Conservation (phyloP, 106 monocot species). For the Dendrobium catenatum region DNA sequence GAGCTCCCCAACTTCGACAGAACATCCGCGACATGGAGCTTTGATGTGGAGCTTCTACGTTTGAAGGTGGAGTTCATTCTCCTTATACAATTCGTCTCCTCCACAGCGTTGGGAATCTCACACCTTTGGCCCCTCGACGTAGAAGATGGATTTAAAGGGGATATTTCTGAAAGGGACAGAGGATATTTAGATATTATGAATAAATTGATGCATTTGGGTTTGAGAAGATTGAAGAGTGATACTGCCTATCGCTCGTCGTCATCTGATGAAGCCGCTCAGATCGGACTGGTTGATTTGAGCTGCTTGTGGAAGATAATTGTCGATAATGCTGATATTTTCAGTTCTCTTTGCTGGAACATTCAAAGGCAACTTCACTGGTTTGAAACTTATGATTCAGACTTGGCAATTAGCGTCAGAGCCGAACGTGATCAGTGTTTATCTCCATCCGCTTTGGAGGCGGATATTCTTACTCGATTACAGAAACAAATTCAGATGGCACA, state of each 20-base stretch:
- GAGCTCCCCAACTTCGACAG: slow-evolving; percentile 46
- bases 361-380: slow-evolving; percentile 31
- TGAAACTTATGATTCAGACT: slow-evolving; percentile 5
- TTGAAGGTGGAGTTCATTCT: slow-evolving; percentile 66
- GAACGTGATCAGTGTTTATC: neutral
- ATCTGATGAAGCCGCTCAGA: slow-evolving; percentile 5
- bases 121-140: neutral
- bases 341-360: slow-evolving; percentile 57
- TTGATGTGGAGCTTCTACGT: slow-evolving; percentile 35
- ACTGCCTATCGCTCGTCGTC: neutral
- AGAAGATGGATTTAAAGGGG: slow-evolving; percentile 5
- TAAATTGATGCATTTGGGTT: slow-evolving; percentile 41
- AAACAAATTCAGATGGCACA: slow-evolving; percentile 62
- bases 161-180: slow-evolving; percentile 1
- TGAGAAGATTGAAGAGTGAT: slow-evolving; percentile 45
- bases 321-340: slow-evolving; percentile 49
- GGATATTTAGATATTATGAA: slow-evolving; percentile 15
- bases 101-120: slow-evolving; percentile 11
- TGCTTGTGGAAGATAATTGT: slow-evolving; percentile 36
- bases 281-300: slow-evolving; percentile 39
- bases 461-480: slow-evolving; percentile 31
- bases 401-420: slow-evolving; percentile 9
- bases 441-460: slow-evolving; percentile 9
- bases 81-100: slow-evolving; percentile 38
- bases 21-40: neutral